Evolutionary conservation across 208 protist genomes (phyloP).

Genomic region (Trypanosomatidae sp.): DNA sequence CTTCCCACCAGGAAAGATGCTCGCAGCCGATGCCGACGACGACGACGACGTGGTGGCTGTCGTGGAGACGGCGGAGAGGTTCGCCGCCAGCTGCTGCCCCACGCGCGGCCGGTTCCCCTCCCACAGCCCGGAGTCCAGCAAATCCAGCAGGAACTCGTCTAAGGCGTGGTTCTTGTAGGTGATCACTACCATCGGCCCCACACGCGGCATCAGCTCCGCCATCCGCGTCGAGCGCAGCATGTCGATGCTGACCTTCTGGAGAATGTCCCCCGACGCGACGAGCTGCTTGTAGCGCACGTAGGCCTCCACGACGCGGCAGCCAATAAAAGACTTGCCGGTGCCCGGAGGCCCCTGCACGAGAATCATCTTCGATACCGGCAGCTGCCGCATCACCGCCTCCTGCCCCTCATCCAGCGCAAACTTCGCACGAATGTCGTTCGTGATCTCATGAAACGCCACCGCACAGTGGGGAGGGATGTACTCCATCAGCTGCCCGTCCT

Average conservation of each 20-base stretch:
- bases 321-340: constrained; percentile 96
- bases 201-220: constrained; percentile 63
- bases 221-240: constrained; percentile 44
- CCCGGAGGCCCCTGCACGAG: constrained; percentile 94
- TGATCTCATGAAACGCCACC: constrained; percentile 74
- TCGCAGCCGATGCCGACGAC: no score
- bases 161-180: constrained; percentile 97
- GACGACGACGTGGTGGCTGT: no score
- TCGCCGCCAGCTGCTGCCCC: constrained; percentile 24
- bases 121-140: constrained; percentile 78
- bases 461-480: constrained; percentile 86
- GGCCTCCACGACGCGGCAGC: constrained; percentile 87
- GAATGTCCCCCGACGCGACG: constrained; percentile 81
- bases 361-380: constrained; percentile 73
- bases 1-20: constrained; percentile 70
- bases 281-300: constrained; percentile 91
- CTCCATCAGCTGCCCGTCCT: constrained; percentile 31
- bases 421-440: no score
- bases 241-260: constrained; percentile 84
- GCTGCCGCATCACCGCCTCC: constrained; percentile 60
- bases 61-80: no score
- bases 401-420: constrained; percentile 90
- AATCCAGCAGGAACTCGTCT: constrained; percentile 91
- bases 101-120: constrained; percentile 48
- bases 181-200: constrained; percentile 90